Evolutionary conservation across 176 grass and related monocot genomes (phyloP).

Genomic region (Avena sativa): DNA sequence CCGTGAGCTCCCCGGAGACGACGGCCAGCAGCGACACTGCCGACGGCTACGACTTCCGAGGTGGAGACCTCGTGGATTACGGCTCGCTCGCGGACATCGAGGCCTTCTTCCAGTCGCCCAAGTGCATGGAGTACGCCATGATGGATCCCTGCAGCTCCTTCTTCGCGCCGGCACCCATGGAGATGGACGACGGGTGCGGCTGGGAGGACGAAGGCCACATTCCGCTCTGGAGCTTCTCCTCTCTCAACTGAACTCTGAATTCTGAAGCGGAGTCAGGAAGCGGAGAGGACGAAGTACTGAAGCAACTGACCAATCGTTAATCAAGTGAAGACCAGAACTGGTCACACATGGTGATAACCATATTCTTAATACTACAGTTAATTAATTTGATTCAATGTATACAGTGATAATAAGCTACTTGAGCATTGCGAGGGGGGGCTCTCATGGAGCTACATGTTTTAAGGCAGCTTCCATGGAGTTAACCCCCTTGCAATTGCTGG

Average conservation of each 20-base stretch:
- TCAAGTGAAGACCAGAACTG: constrained; percentile 28
- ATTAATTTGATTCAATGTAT: constrained; percentile 31
- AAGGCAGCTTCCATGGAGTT: constrained; percentile 64
- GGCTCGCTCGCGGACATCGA: constrained; percentile 57
- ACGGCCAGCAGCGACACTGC: constrained; percentile 18
- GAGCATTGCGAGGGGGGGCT: constrained; percentile 36
- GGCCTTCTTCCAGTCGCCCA: constrained; percentile 84
- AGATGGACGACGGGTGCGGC: constrained; percentile 39
- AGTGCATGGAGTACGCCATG: constrained; percentile 82
- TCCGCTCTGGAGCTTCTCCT: constrained; percentile 81
- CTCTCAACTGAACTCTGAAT: constrained; percentile 45
- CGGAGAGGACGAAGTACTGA: background rate
- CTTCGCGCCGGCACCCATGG: constrained; percentile 45
- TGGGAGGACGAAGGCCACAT: constrained; percentile 74
- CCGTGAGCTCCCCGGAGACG: constrained; percentile 43
- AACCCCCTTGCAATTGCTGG: constrained; percentile 40
- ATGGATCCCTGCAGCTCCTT: constrained; percentile 68
- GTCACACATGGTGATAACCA: constrained; percentile 34
- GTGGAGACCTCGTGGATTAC: background rate
- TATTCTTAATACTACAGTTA: constrained; percentile 31
- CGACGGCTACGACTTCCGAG: background rate
- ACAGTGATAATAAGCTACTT: constrained; percentile 43
- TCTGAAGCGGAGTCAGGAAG: background rate
- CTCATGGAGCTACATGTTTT: constrained; percentile 74
- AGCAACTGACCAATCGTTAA: constrained; percentile 45